Evolutionary conservation across 495 filamentous ascomycete genomes (phyloP).

Genomic region (Penicillium alfredii): DNA sequence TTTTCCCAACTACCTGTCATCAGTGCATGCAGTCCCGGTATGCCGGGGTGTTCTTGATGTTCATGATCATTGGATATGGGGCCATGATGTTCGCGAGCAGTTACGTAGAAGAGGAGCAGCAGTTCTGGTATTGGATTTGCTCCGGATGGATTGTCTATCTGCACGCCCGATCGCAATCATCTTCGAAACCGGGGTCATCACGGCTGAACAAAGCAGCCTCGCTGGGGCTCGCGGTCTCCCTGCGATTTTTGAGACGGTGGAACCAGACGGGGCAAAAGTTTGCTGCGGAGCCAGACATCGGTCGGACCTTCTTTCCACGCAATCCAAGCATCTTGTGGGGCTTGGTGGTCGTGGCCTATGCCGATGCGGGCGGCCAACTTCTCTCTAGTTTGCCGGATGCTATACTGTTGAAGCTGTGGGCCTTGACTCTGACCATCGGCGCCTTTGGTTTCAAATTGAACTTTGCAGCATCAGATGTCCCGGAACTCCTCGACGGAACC

Average conservation of each 20-base stretch:
- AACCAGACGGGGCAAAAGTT: conserved; percentile 97
- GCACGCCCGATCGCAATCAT: conserved; percentile 43
- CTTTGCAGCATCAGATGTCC: conserved; percentile 77
- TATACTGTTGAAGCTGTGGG: conserved; percentile 18
- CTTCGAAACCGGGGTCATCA: not conserved
- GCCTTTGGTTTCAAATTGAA: conserved; percentile 78
- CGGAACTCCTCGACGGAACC: conserved; percentile 64
- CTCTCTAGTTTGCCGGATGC: conserved; percentile 24
- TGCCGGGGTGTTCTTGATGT: conserved; percentile 26
- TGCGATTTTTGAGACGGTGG: conserved; percentile 71
- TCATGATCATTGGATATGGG: conserved; percentile 55
- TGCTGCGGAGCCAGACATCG: conserved; percentile 80
- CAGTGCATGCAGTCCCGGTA: conserved; percentile 16
- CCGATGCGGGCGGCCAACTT: conserved; percentile 37
- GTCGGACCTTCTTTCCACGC: conserved; percentile 55
- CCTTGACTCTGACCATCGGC: conserved; percentile 31
- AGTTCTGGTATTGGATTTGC: conserved; percentile 94
- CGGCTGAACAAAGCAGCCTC: conserved; percentile 11
- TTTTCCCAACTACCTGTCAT: conserved; percentile 21
- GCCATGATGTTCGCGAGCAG: conserved; percentile 96
- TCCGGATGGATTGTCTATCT: conserved; percentile 70
- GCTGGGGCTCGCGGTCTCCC: conserved; percentile 28
- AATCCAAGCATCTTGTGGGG: conserved; percentile 65
- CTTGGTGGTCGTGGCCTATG: conserved; percentile 66
- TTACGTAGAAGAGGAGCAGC: conserved; percentile 96